Evolutionary conservation across 2,329 filamentous ascomycete species (phyloP).

Genomic region (Alternaria hordeiaustralica): DNA sequence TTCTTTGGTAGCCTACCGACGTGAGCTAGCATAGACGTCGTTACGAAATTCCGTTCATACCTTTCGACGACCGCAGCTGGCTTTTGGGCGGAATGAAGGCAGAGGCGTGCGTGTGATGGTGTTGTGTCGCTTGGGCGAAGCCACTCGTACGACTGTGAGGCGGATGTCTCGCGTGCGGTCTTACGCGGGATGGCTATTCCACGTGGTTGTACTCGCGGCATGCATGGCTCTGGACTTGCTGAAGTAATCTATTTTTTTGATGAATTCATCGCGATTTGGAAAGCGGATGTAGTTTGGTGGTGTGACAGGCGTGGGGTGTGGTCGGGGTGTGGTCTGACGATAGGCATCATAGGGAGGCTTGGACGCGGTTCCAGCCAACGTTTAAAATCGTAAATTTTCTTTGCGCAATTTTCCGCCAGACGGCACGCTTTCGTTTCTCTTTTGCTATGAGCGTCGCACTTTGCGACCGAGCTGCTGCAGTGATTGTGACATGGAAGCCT

Average conservation of each 20-base stretch:
- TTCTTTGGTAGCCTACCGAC: neutral
- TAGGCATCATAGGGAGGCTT: neutral
- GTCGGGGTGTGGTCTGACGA: neutral
- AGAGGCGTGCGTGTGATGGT: neutral
- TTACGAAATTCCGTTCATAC: neutral
- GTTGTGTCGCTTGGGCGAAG: neutral
- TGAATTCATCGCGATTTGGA: neutral
- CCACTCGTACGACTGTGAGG: neutral
- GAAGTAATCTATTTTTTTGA: neutral
- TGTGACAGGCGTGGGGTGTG: neutral
- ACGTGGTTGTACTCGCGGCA: neutral
- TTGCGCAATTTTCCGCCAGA: neutral
- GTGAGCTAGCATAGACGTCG: rapidly evolving
- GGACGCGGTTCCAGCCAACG: neutral
- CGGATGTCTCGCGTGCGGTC: neutral
- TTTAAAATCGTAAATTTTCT: neutral
- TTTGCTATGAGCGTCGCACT: neutral
- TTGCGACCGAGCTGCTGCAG: neutral
- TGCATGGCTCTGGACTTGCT: rapidly evolving
- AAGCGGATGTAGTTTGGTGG: neutral
- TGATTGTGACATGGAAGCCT: neutral
- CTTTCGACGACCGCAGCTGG: neutral
- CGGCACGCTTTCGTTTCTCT: neutral
- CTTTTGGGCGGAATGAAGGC: neutral
- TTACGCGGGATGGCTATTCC: neutral